Percentiles rank a stretch among this genome's conserved stretches.
phyloP scores from a whole-genome alignment of 1,284 basidiomycete genomes.

The Sanguinoderma infundibulare region DNA sequence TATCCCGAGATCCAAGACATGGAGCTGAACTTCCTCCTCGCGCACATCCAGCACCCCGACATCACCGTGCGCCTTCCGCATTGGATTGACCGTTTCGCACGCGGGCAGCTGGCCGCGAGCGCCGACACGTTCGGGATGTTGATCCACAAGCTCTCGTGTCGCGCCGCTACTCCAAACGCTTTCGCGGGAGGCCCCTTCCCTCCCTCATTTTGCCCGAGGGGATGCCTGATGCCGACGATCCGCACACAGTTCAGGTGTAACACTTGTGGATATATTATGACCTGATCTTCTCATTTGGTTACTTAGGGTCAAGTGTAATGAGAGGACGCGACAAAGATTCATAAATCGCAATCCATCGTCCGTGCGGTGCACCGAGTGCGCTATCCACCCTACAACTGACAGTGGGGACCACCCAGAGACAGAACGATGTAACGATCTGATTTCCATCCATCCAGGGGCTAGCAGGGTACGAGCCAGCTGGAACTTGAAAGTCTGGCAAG shows the following conservation, averaged over 20 bases:
- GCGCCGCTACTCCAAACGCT: not conserved
- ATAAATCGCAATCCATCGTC: too few relatives aligned
- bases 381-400: too few relatives aligned
- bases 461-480: too few relatives aligned
- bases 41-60: constrained; percentile 14
- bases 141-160: constrained; percentile 13
- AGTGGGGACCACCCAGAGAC: too few relatives aligned
- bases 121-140: constrained; percentile 12
- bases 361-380: too few relatives aligned
- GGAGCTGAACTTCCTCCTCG: constrained; percentile 15
- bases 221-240: constrained; percentile 7
- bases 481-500: too few relatives aligned
- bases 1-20: constrained; percentile 15
- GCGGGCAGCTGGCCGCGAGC: constrained; percentile 13
- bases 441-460: too few relatives aligned
- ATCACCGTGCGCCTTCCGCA: constrained; percentile 11
- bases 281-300: too few relatives aligned
- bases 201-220: constrained; percentile 3
- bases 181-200: not conserved
- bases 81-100: constrained; percentile 18
- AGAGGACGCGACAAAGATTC: too few relatives aligned
- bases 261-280: constrained; percentile 5
- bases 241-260: constrained; percentile 4
- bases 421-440: too few relatives aligned
- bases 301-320: too few relatives aligned